phyloP scores from a whole-genome alignment of 495 filamentous ascomycete genomes.

The Hypoxylon perforatum region DNA sequence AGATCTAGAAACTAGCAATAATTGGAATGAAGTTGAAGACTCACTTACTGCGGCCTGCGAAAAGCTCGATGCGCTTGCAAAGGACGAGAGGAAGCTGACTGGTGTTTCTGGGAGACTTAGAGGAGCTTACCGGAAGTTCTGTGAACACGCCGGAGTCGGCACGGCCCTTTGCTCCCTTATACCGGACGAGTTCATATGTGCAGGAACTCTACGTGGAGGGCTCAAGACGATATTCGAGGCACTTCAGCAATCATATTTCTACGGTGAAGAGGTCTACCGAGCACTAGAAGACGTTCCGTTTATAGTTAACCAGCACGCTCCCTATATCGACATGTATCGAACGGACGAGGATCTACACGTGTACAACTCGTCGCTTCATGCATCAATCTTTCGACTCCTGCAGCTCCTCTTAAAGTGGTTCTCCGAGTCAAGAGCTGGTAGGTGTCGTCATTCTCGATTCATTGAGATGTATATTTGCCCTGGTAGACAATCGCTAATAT shows the following conservation, averaged over 20 bases:
- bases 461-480: no score
- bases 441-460: not conserved
- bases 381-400: not conserved
- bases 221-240: conserved; percentile 29
- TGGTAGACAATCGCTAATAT: no score
- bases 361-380: not conserved
- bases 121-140: conserved; percentile 4
- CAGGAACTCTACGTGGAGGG: conserved; percentile 8
- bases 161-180: conserved; percentile 8
- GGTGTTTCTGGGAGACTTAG: conserved; percentile 12
- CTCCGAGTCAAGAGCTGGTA: not conserved
- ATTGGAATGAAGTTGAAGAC: conserved; percentile 6
- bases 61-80: conserved; percentile 8
- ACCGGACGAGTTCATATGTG: conserved; percentile 13
- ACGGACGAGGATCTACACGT: conserved; percentile 21
- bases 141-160: conserved; percentile 17
- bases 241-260: not conserved
- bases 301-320: conserved; percentile 12
- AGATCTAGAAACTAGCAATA: not conserved
- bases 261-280: conserved; percentile 15
- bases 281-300: conserved; percentile 19
- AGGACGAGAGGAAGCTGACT: not conserved
- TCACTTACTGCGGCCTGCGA: conserved; percentile 7
- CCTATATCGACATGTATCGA: not conserved
- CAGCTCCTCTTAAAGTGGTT: not conserved